Percentiles rank a stretch among this genome's conserved stretches.
Conservation (phyloP, 179 eudicot genomes). For the Heliamphora ciliata region DNA sequence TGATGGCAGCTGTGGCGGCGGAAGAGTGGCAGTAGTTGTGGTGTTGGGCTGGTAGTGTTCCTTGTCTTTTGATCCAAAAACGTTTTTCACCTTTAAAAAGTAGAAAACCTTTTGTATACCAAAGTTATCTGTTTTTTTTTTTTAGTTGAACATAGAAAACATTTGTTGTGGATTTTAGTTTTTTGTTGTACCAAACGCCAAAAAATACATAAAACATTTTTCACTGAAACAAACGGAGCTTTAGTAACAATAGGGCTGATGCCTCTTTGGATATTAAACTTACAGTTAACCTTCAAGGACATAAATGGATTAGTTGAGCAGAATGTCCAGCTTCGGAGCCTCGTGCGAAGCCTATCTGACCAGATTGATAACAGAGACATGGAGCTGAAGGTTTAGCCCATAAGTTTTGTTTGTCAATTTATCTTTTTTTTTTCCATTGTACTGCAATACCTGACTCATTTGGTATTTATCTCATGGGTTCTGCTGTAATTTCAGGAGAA, state of each 20-base stretch:
- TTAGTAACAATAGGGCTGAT: not conserved
- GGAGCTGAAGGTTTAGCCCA: constrained; percentile 43
- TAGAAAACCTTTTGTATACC: no score
- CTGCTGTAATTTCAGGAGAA: constrained; percentile 43
- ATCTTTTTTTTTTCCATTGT: not conserved
- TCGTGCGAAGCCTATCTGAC: constrained; percentile 77
- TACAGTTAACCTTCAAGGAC: constrained; percentile 68
- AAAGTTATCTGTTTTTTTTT: no score
- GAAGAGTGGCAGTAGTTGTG: no score
- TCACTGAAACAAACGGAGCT: no score
- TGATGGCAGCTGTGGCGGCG: no score
- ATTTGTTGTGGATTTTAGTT: no score
- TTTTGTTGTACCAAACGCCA: no score
- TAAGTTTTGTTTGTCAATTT: not conserved
- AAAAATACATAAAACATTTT: no score
- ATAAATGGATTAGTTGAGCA: constrained; percentile 96
- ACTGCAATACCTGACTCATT: not conserved
- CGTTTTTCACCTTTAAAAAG: no score
- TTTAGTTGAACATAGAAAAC: no score
- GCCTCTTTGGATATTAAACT: constrained; percentile 7
- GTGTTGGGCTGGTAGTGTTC: no score
- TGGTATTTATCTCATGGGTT: not conserved
- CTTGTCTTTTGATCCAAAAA: no score
- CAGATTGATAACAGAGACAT: constrained; percentile 58
- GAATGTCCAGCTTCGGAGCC: constrained; percentile 82